Evolutionary conservation across 1,284 basidiomycete species (phyloP).

Genomic region (Microbotryum saponariae): DNA sequence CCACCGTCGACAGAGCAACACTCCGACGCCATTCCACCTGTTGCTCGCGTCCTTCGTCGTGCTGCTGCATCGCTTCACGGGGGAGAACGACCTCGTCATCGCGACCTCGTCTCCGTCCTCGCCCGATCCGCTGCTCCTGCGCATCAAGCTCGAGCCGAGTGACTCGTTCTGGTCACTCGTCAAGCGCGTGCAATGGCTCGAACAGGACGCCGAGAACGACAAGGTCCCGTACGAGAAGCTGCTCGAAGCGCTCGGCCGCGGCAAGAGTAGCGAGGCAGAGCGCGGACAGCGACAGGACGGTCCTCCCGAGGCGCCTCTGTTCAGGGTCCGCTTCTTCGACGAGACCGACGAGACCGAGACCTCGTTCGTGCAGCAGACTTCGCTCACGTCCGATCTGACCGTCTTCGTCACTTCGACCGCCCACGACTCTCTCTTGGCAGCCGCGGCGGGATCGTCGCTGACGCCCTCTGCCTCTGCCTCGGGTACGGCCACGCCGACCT

Average conservation of each 20-base stretch:
- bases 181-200: constrained; percentile 72
- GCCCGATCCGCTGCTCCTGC: constrained; percentile 74
- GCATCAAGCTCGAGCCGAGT: constrained; percentile 72
- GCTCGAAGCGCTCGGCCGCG: constrained; percentile 44
- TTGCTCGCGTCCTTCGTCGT: constrained; percentile 85
- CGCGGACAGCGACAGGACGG: constrained; percentile 14
- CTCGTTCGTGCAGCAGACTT: constrained; percentile 51
- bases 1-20: constrained; percentile 1
- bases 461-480: constrained; percentile 5
- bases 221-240: constrained; percentile 75
- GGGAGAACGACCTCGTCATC: constrained; percentile 88
- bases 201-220: constrained; percentile 76
- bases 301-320: constrained; percentile 50
- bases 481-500: constrained; percentile 40
- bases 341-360: constrained; percentile 58
- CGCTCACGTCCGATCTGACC: constrained; percentile 82
- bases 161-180: constrained; percentile 91
- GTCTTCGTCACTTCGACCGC: constrained; percentile 49
- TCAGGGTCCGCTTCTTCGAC: constrained; percentile 94
- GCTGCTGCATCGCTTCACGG: constrained; percentile 88
- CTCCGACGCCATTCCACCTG: constrained; percentile 80
- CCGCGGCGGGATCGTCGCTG: constrained; percentile 21
- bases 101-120: constrained; percentile 69
- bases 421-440: constrained; percentile 6
- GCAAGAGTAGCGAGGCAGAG: constrained; percentile 7